Conservation (phyloP, 192 early-diverging fungal species). For the Neocallimastix lanati region DNA sequence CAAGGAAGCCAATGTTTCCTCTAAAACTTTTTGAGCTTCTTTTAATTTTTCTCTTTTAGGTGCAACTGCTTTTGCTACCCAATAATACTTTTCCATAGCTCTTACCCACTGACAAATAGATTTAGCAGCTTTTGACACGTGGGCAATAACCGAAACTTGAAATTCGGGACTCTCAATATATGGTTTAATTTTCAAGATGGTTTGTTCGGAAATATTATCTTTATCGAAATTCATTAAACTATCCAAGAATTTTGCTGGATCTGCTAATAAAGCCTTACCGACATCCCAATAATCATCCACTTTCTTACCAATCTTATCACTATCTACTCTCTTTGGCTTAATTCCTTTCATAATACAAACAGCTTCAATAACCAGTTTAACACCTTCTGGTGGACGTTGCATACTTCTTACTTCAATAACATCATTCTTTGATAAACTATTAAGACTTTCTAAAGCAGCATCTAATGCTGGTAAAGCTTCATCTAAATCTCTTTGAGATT, state of each 20-base stretch:
- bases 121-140: slow-evolving; percentile 36
- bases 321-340: slow-evolving; percentile 36
- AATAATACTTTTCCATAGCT: slow-evolving; percentile 38
- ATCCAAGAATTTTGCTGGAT: slow-evolving; percentile 27
- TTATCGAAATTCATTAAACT: slow-evolving; percentile 32
- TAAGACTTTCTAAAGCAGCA: slow-evolving; percentile 26
- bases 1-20: slow-evolving; percentile 26
- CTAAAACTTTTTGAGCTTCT: slow-evolving; percentile 28
- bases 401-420: slow-evolving; percentile 39
- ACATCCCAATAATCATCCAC: slow-evolving; percentile 35
- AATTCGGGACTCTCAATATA: slow-evolving; percentile 44
- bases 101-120: slow-evolving; percentile 37
- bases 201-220: slow-evolving; percentile 29
- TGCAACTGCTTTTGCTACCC: slow-evolving; percentile 38
- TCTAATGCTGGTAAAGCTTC: slow-evolving; percentile 39
- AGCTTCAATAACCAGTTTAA: slow-evolving; percentile 42
- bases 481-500: slow-evolving; percentile 36
- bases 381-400: slow-evolving; percentile 37
- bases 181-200: slow-evolving; percentile 32
- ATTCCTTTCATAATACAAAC: slow-evolving; percentile 43
- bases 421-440: slow-evolving; percentile 35
- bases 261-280: slow-evolving; percentile 28
- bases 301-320: slow-evolving; percentile 40
- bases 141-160: slow-evolving; percentile 31
- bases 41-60: slow-evolving; percentile 29